Evolutionary conservation across 192 early-diverging fungal species (phyloP).

Genomic region (Pilobolus umbonatus): DNA sequence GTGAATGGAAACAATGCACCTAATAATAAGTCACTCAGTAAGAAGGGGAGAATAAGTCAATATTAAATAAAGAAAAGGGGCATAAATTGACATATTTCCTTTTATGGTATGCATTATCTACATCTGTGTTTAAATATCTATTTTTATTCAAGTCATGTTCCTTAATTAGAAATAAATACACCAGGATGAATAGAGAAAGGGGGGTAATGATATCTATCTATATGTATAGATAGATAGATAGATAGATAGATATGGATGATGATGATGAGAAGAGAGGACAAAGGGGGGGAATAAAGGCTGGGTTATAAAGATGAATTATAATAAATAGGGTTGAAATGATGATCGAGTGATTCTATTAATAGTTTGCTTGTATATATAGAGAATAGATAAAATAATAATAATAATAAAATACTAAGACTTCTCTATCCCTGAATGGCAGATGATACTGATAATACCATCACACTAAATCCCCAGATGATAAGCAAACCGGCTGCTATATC

Average conservation of each 20-base stretch:
- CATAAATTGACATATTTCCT: slow-evolving; percentile 1
- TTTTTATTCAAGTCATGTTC: neutral
- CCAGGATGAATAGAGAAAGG: neutral
- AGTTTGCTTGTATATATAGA: too few relatives aligned
- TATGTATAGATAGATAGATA: too few relatives aligned
- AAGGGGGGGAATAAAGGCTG: too few relatives aligned
- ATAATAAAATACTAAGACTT: neutral
- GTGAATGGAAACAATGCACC: slow-evolving; percentile 13
- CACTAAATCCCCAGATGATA: slow-evolving; percentile 42
- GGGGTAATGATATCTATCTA: too few relatives aligned
- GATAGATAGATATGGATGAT: too few relatives aligned
- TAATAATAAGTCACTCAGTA: neutral
- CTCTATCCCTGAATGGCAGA: slow-evolving; percentile 4
- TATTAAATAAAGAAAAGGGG: neutral
- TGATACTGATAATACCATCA: slow-evolving; percentile 38
- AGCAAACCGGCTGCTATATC: slow-evolving; percentile 41
- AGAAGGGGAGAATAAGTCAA: slow-evolving; percentile 6
- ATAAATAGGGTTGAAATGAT: too few relatives aligned
- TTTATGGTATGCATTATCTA: too few relatives aligned
- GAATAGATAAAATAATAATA: too few relatives aligned
- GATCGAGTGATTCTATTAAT: too few relatives aligned
- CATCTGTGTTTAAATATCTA: too few relatives aligned
- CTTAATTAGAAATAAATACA: neutral
- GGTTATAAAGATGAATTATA: too few relatives aligned
- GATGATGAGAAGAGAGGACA: too few relatives aligned